Base-by-base conservation (phyloP, 2,329 filamentous ascomycete genomes). In the Monosporascus sp. region DNA sequence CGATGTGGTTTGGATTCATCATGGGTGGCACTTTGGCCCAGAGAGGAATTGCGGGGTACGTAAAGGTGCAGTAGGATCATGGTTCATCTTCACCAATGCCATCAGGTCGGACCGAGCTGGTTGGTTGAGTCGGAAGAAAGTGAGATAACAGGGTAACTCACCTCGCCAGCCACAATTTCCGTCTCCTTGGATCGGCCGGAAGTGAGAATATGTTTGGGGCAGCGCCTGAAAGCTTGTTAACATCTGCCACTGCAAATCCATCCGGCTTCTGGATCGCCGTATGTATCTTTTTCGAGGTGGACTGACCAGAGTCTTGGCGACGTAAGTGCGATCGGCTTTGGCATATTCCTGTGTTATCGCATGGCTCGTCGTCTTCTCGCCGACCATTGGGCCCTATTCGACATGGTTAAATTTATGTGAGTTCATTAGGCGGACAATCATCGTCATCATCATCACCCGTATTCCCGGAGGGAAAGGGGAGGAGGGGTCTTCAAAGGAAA, bases 91-190 rank as follows among this genome's bases (percentile, higher is more conserved):
- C 40, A 43, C 19, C 19, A 24, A 14, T 20, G 40, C 22, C 40
- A 20, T 20, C 40, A 43, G 19, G 43, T 19, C 43, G 43, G 43
- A 26, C 43, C 43, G 38, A 57, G 49, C 48, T 56, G 54, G 57
- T 51, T 19, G 50, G 49, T 52, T 52, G 52, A 53, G 51, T 52
- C 52, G 58, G 55, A 53, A 54, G 53, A 50, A 43, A 35, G 46
- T 55, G 51, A 43, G 52, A 49, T 47, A 51, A 54, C 35, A 44
- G 22, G 19, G 38, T 59, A 59, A 75, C 86, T 77, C 79, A 97
- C 93, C 94, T 87, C 93, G 84, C 93, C 94, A 97, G 65, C 93
- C 94, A 73, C 94, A 97, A 69, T 96, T 95, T 55, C 94, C 94
- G 73, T 97, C 93, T 51, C 94, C 93, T 71, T 88, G 86, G 69